These are phyloP conservation scores for Sporothrix protearum DNA, from an alignment of 2,329 filamentous ascomycete genomes.

Conservation along the genomic window DNA sequence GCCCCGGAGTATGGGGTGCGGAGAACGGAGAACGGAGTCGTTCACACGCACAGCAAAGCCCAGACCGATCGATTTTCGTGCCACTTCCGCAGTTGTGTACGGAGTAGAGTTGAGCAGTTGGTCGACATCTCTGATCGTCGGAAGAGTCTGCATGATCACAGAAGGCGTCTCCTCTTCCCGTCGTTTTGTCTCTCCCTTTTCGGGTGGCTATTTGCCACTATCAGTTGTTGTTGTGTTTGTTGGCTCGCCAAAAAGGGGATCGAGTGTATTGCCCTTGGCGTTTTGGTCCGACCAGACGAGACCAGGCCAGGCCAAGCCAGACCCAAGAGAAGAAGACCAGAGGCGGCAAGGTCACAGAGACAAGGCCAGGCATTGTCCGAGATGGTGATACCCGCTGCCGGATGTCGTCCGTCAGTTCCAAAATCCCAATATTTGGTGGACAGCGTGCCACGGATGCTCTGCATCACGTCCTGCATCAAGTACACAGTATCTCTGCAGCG, in stretches of 20 bases:
- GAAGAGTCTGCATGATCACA: background rate
- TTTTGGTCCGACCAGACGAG: background rate
- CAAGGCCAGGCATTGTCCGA: background rate
- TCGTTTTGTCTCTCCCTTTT: background rate
- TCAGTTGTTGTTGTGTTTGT: background rate
- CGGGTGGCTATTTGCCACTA: background rate
- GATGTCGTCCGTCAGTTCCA: background rate
- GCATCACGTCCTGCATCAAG: background rate
- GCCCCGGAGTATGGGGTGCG: background rate
- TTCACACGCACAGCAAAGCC: background rate
- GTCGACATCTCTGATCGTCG: background rate
- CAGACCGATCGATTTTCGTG: background rate
- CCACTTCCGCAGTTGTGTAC: background rate
- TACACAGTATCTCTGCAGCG: background rate
- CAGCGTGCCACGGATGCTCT: constrained; percentile 9
- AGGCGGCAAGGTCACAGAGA: background rate
- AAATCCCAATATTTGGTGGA: background rate
- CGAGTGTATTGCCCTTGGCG: background rate
- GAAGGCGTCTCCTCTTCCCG: background rate
- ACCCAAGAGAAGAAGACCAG: background rate
- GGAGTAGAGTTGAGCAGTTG: background rate
- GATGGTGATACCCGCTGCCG: background rate
- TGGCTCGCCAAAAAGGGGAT: background rate
- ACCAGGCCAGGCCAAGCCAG: background rate
- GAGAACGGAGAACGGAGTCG: background rate